A percentile compares a stretch with the other conserved stretches of the same genome.
Evolutionary conservation across 2,329 filamentous ascomycete species (phyloP).

Genomic region (Beauveria pseudobassiana): DNA sequence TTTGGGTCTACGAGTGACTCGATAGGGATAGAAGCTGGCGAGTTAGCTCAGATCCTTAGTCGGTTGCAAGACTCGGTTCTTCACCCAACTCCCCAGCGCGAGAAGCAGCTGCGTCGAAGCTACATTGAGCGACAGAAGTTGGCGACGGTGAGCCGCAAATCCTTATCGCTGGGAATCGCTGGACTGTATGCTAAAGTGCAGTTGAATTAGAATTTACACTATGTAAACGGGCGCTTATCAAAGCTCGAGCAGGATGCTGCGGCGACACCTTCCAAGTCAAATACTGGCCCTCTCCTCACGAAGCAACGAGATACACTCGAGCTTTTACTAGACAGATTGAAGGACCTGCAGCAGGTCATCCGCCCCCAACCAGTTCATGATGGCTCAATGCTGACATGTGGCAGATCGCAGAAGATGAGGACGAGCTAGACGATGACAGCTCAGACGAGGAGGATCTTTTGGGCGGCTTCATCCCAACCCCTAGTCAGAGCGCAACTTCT

Average conservation of each 20-base stretch:
- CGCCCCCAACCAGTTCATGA: not conserved
- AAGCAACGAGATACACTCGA: conserved; percentile 60
- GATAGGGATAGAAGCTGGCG: conserved; percentile 25
- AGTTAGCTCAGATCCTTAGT: conserved; percentile 57
- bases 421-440: conserved; percentile 33
- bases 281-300: conserved; percentile 32
- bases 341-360: conserved; percentile 59
- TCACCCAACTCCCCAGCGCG: conserved; percentile 51
- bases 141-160: conserved; percentile 28
- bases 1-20: not conserved
- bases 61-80: conserved; percentile 61
- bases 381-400: conserved; percentile 12
- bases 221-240: conserved; percentile 61
- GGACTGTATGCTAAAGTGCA: conserved; percentile 43
- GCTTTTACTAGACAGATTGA: conserved; percentile 55
- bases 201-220: conserved; percentile 53
- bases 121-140: conserved; percentile 53
- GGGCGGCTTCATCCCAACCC: conserved; percentile 45
- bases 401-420: conserved; percentile 27
- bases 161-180: no score
- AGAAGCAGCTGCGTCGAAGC: conserved; percentile 49
- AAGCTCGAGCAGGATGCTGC: conserved; percentile 61
- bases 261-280: not conserved
- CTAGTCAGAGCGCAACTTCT: conserved; percentile 44
- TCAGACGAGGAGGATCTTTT: conserved; percentile 52